phyloP scores from a whole-genome alignment of 177 flowering plant species.

The Vitis hybrid region DNA sequence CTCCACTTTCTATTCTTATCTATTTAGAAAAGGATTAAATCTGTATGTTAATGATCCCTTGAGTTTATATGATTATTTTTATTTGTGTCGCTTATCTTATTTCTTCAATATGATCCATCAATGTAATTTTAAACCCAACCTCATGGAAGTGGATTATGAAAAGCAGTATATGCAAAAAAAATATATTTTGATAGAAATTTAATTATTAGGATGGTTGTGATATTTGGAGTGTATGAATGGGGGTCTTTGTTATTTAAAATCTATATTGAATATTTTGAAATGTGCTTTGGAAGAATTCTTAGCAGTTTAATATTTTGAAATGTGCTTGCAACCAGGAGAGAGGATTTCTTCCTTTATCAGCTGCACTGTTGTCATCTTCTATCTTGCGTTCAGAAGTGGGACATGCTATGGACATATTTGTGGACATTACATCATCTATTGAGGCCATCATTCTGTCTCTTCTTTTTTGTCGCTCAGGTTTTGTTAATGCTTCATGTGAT shows the following conservation, averaged over 20 bases:
- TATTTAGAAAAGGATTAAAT: no score
- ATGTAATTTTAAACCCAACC: no score
- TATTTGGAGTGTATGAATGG: no score
- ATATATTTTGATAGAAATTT: no score
- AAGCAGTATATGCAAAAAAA: no score
- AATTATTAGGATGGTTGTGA: no score
- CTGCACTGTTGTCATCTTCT: conserved; percentile 82
- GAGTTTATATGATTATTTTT: no score
- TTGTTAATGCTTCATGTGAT: neutral
- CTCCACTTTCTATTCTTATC: no score
- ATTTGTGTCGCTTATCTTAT: no score
- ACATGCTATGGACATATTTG: conserved; percentile 43
- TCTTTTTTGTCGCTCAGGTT: conserved; percentile 87
- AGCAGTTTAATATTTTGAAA: conserved; percentile 5
- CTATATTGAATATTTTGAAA: neutral
- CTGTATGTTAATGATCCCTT: no score
- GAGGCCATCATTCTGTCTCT: conserved; percentile 75
- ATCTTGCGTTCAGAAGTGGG: conserved; percentile 60
- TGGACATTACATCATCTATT: conserved; percentile 65
- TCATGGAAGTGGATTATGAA: no score
- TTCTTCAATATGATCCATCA: no score
- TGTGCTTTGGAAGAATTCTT: neutral
- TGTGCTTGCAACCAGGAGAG: conserved; percentile 67
- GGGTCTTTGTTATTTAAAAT: neutral
- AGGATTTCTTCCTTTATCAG: conserved; percentile 91